Base-by-base conservation (phyloP, 2,329 filamentous ascomycete species). In the Huntiella decipiens region DNA sequence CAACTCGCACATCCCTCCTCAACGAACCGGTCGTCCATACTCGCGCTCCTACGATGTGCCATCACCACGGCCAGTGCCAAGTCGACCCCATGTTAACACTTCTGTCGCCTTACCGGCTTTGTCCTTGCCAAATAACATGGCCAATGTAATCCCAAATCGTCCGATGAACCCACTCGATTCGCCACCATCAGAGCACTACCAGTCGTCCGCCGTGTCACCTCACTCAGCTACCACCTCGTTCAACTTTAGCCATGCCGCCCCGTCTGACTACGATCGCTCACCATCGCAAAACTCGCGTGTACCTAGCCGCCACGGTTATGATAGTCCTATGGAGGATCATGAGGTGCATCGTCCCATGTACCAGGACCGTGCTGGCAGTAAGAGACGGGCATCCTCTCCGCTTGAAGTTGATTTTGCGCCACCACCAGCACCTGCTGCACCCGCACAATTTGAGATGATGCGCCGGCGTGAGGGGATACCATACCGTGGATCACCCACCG, bases 311-410 rank as follows among this genome's bases (percentile, higher is more conserved):
- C 59, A 61, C 0, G 70, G 70, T 70, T 46, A 62, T 61, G 11
- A 64, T 63, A 1, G 66, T 65, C 64, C 60, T 7, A 63, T 66
- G 38, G 62, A 63, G 6, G 64, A 61, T 51, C 66, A 65, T 47
- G 66, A 67, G 1, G 61, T 57, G 44, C 54, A 54, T 33, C 54
- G 53, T 1, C 52, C 53, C 13, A 63, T 65, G 13, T 66, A 70
- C n/a, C 62, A 61, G 54, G 68, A 70, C 73, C 56, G 65, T 52
- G 52, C 68, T 6, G 68, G 70, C 5, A 66, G 66, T 50, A 76
- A 76, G 58, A 65, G 72, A 40, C 63, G 71, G 35, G 71, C 71
- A 2, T 70, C 69, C 0, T 74, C 71, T 19, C 71, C 71, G 1
- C 67, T 65, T 0, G 60, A 62, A 2, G 68, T 69, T 8, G 69